Conservation (phyloP, 1,284 basidiomycete genomes). For the Cystobasidium sp. region DNA sequence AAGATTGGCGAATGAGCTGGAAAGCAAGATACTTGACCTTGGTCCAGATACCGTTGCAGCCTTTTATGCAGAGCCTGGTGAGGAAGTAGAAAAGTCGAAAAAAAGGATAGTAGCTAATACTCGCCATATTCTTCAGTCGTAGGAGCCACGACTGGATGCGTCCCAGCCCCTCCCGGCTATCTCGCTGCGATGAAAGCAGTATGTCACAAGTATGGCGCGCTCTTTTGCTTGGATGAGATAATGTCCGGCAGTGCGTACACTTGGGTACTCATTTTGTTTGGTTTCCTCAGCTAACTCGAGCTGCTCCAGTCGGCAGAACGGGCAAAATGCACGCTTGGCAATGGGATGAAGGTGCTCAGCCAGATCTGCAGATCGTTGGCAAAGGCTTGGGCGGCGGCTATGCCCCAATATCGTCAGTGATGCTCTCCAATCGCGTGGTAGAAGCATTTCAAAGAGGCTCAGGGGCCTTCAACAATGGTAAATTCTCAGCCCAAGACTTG, state of each 20-base stretch:
- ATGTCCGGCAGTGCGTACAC: slow-evolving; percentile 77
- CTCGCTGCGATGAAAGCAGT: slow-evolving; percentile 74
- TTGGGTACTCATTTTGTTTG: no score
- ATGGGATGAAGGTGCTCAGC: slow-evolving; percentile 67
- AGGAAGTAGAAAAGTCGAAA: slow-evolving; percentile 60
- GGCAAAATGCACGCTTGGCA: slow-evolving; percentile 80
- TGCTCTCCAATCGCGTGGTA: slow-evolving; percentile 73
- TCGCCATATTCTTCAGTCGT: slow-evolving; percentile 58
- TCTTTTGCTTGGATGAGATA: slow-evolving; percentile 85
- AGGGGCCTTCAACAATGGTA: slow-evolving; percentile 64
- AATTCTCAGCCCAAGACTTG: background rate
- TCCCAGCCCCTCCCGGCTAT: slow-evolving; percentile 55
- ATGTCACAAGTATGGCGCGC: slow-evolving; percentile 80
- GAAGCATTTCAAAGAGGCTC: slow-evolving; percentile 68
- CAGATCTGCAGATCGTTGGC: slow-evolving; percentile 81
- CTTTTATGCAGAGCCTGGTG: slow-evolving; percentile 61
- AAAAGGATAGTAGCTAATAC: background rate
- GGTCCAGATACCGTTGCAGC: slow-evolving; percentile 72
- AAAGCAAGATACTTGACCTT: slow-evolving; percentile 77
- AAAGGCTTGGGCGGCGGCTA: slow-evolving; percentile 85
- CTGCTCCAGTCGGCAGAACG: slow-evolving; percentile 67
- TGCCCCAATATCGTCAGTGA: slow-evolving; percentile 70
- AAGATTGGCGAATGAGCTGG: slow-evolving; percentile 74
- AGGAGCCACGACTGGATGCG: slow-evolving; percentile 73
- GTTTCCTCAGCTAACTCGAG: no score